Conservation (phyloP, 108 stramenopile genomes). For the Parietichytrium sp. region DNA sequence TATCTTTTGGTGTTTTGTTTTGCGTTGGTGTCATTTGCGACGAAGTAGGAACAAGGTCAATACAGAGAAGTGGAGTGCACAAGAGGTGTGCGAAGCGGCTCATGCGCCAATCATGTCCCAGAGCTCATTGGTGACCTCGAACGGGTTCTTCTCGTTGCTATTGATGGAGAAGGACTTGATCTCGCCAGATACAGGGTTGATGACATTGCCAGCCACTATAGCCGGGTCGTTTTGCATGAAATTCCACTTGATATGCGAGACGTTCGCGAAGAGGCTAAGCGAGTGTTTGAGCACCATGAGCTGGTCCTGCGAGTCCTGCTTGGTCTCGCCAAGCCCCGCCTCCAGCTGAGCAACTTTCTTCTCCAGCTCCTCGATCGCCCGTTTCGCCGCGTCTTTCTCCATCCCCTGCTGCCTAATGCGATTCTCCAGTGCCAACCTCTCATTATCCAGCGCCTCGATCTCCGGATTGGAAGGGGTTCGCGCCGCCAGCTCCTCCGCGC, state of each 20-base stretch:
- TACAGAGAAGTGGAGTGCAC: not conserved
- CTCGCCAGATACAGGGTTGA: not conserved
- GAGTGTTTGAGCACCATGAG: slow-evolving; percentile 54
- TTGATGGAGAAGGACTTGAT: not conserved
- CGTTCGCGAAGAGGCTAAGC: not conserved
- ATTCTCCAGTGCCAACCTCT: not conserved
- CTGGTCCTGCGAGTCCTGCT: slow-evolving; percentile 69
- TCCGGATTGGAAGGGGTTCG: slow-evolving; percentile 24
- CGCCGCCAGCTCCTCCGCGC: not conserved
- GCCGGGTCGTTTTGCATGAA: not conserved
- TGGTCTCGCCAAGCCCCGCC: not conserved
- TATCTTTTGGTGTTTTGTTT: no score
- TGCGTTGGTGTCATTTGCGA: no score
- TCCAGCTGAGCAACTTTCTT: not conserved
- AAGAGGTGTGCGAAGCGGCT: not conserved
- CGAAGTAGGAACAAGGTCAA: no score
- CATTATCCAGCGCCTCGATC: slow-evolving; percentile 3
- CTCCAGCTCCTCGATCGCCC: not conserved
- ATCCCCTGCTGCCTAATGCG: not conserved
- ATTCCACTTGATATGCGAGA: slow-evolving; percentile 33
- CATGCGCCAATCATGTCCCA: slow-evolving; percentile 30
- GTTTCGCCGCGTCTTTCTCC: not conserved
- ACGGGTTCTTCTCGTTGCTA: not conserved
- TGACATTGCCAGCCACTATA: not conserved
- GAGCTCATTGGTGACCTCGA: slow-evolving; percentile 14